phyloP scores from a whole-genome alignment of 768 basidiomycete genomes.

The Termitomyces sp. region DNA sequence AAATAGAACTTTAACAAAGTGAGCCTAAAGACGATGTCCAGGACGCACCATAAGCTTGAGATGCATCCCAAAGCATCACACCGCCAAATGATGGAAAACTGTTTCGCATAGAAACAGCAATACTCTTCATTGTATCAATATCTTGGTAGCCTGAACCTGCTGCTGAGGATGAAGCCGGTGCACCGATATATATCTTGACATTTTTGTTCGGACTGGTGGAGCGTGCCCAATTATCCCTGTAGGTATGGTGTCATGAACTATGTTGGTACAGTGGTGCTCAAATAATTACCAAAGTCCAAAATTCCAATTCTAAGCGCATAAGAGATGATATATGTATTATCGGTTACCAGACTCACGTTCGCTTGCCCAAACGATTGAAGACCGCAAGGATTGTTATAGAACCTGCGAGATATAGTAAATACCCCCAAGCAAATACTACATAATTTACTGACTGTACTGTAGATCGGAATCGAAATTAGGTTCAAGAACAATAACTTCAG shows the following conservation, averaged over 20 bases:
- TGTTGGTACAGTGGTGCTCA: neutral
- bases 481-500: neutral
- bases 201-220: conserved; percentile 50
- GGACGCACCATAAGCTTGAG: conserved; percentile 38
- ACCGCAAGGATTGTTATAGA: conserved; percentile 52
- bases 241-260: neutral
- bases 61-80: conserved; percentile 50
- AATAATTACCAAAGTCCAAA: conserved; percentile 46
- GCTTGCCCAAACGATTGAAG: conserved; percentile 40
- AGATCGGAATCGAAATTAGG: neutral
- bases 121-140: conserved; percentile 37
- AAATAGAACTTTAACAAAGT: neutral
- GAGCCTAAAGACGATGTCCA: conserved; percentile 20
- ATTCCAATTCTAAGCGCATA: conserved; percentile 47
- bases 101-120: conserved; percentile 43
- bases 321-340: neutral
- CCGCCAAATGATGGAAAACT: conserved; percentile 66
- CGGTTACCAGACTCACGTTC: conserved; percentile 33
- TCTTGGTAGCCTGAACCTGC: conserved; percentile 58
- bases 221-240: conserved; percentile 63
- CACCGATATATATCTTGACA: conserved; percentile 62
- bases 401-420: conserved; percentile 26
- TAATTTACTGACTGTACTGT: conserved; percentile 27
- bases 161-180: conserved; percentile 50
- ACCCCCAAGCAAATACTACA: neutral